Conservation (phyloP, 306 rosid genomes). For the Vigna unguiculata region DNA sequence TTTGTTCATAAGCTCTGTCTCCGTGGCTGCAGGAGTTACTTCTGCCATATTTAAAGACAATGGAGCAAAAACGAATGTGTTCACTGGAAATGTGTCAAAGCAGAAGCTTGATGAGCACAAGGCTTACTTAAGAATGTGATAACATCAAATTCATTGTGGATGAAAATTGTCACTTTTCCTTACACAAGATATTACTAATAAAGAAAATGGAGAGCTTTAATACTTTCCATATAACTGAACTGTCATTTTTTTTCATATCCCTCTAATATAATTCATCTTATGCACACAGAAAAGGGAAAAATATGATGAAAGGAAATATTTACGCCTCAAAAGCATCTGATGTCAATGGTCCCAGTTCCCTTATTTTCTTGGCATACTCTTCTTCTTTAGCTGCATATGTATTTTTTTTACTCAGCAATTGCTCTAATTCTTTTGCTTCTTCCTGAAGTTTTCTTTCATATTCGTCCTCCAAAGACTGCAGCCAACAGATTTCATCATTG, state of each 20-base stretch:
- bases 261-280: constrained; percentile 11
- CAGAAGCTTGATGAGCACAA: constrained; percentile 16
- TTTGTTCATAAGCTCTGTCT: not conserved
- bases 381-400: constrained; percentile 85
- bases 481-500: constrained; percentile 46
- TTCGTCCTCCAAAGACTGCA: constrained; percentile 83
- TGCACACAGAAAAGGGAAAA: not conserved
- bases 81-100: not conserved
- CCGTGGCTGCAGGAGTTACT: constrained; percentile 25
- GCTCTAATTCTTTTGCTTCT: constrained; percentile 92
- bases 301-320: constrained; percentile 37
- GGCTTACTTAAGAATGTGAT: constrained; percentile 15
- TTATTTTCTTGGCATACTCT: constrained; percentile 84
- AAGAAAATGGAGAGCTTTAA: constrained; percentile 18
- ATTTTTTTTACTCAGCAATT: constrained; percentile 78
- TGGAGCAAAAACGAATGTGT: constrained; percentile 3
- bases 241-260: constrained; percentile 24
- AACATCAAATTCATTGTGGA: not conserved
- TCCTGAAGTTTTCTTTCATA: constrained; percentile 90
- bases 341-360: constrained; percentile 89
- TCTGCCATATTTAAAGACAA: constrained; percentile 11
- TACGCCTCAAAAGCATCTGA: constrained; percentile 98
- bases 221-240: constrained; percentile 16
- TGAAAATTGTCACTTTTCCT: not conserved
- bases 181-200: constrained; percentile 15